phyloP scores from a whole-genome alignment of 2,329 filamentous ascomycete genomes.

The Hypoxylon sp. region DNA sequence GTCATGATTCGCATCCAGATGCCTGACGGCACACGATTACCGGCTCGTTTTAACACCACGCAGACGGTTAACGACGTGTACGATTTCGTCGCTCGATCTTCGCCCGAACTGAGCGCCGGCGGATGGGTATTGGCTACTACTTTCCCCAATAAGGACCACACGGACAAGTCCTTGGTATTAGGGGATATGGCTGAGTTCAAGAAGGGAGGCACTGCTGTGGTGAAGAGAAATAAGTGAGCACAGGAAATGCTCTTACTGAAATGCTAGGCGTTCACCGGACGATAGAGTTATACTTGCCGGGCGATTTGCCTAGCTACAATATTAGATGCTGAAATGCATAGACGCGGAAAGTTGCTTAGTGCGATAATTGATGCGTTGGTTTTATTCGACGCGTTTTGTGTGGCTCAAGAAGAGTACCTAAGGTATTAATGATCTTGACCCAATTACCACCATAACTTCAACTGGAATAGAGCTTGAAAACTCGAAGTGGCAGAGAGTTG shows the following conservation, averaged over 20 bases:
- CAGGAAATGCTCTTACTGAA: background rate
- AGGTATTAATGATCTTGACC: background rate
- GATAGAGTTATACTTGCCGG: constrained; percentile 25
- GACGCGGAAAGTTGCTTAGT: constrained; percentile 20
- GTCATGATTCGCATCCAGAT: constrained; percentile 81
- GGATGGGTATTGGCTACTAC: constrained; percentile 83
- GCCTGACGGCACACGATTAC: constrained; percentile 79
- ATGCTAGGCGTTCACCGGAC: constrained; percentile 11
- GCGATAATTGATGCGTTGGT: constrained; percentile 18
- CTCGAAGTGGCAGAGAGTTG: background rate
- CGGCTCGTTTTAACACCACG: constrained; percentile 84
- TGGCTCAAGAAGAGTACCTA: background rate
- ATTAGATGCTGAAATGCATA: constrained; percentile 18
- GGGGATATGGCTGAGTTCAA: constrained; percentile 74
- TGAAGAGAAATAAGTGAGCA: constrained; percentile 61
- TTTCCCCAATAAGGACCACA: constrained; percentile 85
- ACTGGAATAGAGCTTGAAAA: background rate
- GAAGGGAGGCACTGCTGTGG: constrained; percentile 73
- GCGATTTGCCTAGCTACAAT: constrained; percentile 5
- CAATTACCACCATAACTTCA: background rate
- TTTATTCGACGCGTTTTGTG: background rate
- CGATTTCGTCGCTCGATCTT: constrained; percentile 76
- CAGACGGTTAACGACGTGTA: constrained; percentile 85
- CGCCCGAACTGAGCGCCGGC: constrained; percentile 67
- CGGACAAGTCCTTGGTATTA: constrained; percentile 71